Evolutionary conservation across 345 rosid genomes (phyloP).

Genomic region (Geranium rotundifolium): DNA sequence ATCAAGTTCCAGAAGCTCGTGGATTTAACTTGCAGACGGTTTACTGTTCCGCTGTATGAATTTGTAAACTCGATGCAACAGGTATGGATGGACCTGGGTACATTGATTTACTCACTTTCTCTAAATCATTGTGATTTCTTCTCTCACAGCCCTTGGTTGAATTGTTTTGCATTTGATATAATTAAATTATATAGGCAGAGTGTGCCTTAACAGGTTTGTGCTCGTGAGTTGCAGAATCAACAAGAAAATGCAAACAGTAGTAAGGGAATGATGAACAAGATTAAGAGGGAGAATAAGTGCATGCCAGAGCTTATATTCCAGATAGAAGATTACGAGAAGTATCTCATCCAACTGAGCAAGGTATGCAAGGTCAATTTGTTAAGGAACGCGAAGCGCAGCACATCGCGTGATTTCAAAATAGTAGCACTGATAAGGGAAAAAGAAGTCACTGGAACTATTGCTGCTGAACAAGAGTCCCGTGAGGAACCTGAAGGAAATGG

Average conservation of each 20-base stretch:
- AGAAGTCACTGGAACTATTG: slow-evolving; percentile 11
- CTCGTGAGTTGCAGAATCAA: slow-evolving; percentile 38
- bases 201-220: too few species aligned
- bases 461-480: slow-evolving; percentile 18
- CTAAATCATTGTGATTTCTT: neutral
- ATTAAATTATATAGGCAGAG: too few species aligned
- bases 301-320: slow-evolving; percentile 75
- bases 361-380: slow-evolving; percentile 54
- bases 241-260: slow-evolving; percentile 32
- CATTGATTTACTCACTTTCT: neutral
- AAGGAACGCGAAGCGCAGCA: slow-evolving; percentile 83
- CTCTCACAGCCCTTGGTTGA: slow-evolving; percentile 4
- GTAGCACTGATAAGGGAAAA: slow-evolving; percentile 20
- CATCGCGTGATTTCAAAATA: slow-evolving; percentile 67
- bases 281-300: slow-evolving; percentile 80
- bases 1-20: slow-evolving; percentile 62
- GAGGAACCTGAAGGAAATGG: slow-evolving; percentile 27
- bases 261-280: slow-evolving; percentile 61
- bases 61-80: slow-evolving; percentile 61
- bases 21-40: slow-evolving; percentile 65
- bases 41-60: slow-evolving; percentile 57
- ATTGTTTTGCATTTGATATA: neutral
- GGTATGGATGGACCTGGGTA: slow-evolving; percentile 17
- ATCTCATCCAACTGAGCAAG: slow-evolving; percentile 71
- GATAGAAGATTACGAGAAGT: slow-evolving; percentile 71